Base-by-base conservation (phyloP, 2,329 filamentous ascomycete species). In the Epichloe scottii region DNA sequence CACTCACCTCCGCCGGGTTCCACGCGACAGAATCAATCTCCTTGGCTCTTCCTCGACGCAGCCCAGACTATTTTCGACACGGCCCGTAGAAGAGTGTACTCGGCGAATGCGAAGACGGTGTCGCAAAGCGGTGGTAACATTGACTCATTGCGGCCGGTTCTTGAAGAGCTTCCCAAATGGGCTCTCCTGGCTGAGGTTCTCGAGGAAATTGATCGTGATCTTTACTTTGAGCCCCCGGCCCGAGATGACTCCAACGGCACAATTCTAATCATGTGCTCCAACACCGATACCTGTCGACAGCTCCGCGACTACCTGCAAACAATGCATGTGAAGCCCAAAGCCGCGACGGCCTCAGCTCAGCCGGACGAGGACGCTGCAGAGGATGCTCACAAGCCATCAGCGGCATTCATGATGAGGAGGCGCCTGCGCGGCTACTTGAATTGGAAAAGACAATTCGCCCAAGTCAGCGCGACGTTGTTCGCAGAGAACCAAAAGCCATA, bases 101-200 rank as follows among this genome's bases (percentile, higher is more conserved):
- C 85, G 8, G 78, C 87, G 42, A 81, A 72, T 50, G 77, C 81
- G 33, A 79, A 76, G 46, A 69, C 76, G 4, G 71, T 71, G 17
- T 70, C 71, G 2, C 66, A 66, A 43, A 54, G 50, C 21, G 66
- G 74, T 40, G 68, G 70, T 15, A 62, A 72, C 62, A 61, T 80
- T 57, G 66, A 89, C 58, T 79, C 84, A 1, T 71, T 96, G 7
- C 76, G 81, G 4, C 88, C 91, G 0, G 85, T 95, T 0, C 76
- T 98, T 1, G 93, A 98, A 67, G 90, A 96, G 64, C 84, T 94
- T 58, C 93, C 93, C 3, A 98, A 98, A 64, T 98, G 93, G 93
- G 75, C 76, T 26, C 73, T 95, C 15, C 72, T 98, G 17, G 85
- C 88, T n/a, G 89, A 96, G 51, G 84, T 96, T 0, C 71, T 98